These are phyloP conservation scores for Arthrobotrys iridis DNA, from an alignment of 2,329 filamentous ascomycete genomes.

Conservation along the genomic window DNA sequence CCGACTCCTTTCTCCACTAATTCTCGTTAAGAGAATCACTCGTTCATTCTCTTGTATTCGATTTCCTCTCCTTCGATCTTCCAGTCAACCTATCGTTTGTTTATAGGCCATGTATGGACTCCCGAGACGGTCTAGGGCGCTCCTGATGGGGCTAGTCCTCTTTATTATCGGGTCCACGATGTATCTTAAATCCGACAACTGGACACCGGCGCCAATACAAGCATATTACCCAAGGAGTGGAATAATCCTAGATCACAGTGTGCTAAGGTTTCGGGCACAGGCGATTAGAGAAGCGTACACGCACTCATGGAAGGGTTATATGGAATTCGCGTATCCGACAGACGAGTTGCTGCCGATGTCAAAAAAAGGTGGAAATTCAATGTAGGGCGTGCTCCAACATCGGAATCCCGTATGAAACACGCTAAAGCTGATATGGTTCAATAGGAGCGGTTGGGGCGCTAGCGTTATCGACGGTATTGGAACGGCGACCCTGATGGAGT, in stretches of 20 bases:
- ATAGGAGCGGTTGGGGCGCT: slow-evolving; percentile 84
- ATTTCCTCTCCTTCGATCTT: background rate
- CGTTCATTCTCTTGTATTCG: background rate
- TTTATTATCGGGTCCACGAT: slow-evolving; percentile 17
- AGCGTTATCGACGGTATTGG: slow-evolving; percentile 82
- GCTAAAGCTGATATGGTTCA: background rate
- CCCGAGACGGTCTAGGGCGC: slow-evolving; percentile 24
- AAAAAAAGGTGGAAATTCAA: slow-evolving; percentile 73
- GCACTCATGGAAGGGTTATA: slow-evolving; percentile 77
- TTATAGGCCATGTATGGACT: slow-evolving; percentile 21
- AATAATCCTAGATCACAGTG: background rate
- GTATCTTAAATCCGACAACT: slow-evolving; percentile 8
- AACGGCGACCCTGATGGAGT: slow-evolving; percentile 80
- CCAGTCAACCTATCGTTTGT: background rate
- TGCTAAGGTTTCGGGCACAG: slow-evolving; percentile 63
- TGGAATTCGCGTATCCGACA: slow-evolving; percentile 77
- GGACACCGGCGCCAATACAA: background rate
- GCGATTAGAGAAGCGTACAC: slow-evolving; percentile 76
- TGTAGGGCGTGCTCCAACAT: slow-evolving; percentile 65
- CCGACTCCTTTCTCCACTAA: background rate
- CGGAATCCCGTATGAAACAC: background rate
- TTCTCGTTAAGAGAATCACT: background rate
- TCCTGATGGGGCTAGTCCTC: slow-evolving; percentile 24
- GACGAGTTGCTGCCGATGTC: slow-evolving; percentile 77
- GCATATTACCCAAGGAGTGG: slow-evolving; percentile 32